Conservation (phyloP, 208 protist species). For the Leishmania aethiopica region DNA sequence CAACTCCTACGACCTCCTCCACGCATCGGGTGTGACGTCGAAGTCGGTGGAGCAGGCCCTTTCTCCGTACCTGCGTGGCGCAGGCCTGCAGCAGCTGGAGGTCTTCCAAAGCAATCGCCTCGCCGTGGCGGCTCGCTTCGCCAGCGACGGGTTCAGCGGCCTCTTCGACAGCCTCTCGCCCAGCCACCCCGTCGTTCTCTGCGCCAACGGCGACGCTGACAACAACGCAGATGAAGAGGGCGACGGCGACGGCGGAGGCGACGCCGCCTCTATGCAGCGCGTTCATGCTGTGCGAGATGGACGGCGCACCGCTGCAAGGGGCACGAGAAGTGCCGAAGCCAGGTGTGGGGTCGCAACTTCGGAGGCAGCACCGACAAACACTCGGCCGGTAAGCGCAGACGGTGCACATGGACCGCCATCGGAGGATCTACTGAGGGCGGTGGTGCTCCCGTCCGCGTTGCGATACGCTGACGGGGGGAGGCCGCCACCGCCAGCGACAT, state of each 20-base stretch:
- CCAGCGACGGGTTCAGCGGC: conserved; percentile 15
- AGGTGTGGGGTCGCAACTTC: background rate
- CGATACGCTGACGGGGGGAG: background rate
- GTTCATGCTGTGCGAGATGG: background rate
- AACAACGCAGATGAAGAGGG: background rate
- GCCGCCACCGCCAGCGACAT: background rate
- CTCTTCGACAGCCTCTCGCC: conserved; percentile 7
- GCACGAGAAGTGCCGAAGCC: background rate
- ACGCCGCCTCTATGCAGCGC: background rate
- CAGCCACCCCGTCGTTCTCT: background rate
- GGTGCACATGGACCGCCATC: background rate
- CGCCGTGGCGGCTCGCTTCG: conserved; percentile 47
- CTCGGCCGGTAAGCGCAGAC: background rate
- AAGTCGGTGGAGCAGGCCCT: conserved; percentile 36
- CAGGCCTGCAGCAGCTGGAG: conserved; percentile 55
- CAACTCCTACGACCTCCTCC: conserved; percentile 1
- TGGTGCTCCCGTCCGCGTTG: background rate
- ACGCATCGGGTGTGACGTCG: conserved; percentile 18
- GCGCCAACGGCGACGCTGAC: background rate
- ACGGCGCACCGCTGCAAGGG: background rate
- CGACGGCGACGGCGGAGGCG: background rate
- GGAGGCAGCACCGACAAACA: background rate
- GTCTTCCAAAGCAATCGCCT: conserved; percentile 43
- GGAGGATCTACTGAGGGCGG: conserved; percentile 8
- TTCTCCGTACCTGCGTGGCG: conserved; percentile 41